Percentiles rank a stretch among this genome's conserved stretches.
Evolutionary conservation across 192 early-diverging fungal species (phyloP).

Genomic region (Jimgerdemannia flammicorona): DNA sequence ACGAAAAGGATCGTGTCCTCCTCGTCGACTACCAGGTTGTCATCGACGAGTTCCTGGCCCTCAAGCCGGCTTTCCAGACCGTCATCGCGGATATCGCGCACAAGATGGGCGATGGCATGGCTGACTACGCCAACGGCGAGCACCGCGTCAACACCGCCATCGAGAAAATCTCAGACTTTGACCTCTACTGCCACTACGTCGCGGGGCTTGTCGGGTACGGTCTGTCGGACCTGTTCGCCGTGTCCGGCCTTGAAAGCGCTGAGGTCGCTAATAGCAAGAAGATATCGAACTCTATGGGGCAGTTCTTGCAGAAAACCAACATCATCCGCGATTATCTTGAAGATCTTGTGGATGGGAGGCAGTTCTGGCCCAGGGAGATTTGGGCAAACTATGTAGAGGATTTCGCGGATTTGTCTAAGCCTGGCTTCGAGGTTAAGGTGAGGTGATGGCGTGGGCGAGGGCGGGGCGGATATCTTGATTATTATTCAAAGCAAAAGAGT

Average conservation of each 20-base stretch:
- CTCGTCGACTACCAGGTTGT: constrained; percentile 88
- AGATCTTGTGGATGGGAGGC: constrained; percentile 82
- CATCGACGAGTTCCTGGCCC: constrained; percentile 80
- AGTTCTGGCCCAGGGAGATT: constrained; percentile 96
- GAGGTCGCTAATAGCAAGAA: constrained; percentile 41
- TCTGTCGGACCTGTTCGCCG: constrained; percentile 86
- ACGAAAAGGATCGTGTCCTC: constrained; percentile 92
- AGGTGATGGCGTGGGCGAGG: neutral
- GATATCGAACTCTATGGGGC: constrained; percentile 91
- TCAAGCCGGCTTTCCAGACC: constrained; percentile 74
- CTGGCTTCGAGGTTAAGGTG: constrained; percentile 58
- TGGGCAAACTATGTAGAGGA: constrained; percentile 81
- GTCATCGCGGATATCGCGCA: constrained; percentile 91
- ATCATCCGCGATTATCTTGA: constrained; percentile 95
- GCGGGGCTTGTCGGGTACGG: constrained; percentile 95
- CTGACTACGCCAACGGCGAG: constrained; percentile 67
- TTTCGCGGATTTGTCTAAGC: constrained; percentile 68
- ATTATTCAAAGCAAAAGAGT: constrained; percentile 1
- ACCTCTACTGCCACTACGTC: constrained; percentile 97
- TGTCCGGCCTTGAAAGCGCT: constrained; percentile 74
- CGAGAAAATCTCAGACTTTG: constrained; percentile 82
- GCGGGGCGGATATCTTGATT: constrained; percentile 2
- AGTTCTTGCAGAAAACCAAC: constrained; percentile 98
- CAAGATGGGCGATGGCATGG: constrained; percentile 96
- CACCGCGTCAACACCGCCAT: constrained; percentile 47